Base-by-base conservation (phyloP, 1,284 basidiomycete genomes). In the Naganishia albida region DNA sequence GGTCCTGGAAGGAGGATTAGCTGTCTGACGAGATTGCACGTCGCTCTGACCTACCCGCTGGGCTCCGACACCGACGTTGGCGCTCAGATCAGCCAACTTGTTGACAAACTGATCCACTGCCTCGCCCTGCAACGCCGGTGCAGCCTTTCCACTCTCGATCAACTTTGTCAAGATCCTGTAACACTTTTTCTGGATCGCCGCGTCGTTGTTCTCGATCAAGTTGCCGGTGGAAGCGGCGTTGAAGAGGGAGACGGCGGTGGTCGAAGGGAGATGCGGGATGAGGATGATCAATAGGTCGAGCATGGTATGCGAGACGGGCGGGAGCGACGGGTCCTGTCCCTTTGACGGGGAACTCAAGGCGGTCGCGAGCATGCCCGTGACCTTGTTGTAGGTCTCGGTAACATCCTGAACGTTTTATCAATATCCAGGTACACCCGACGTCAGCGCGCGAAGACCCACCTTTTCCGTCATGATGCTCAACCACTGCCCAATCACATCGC, bases 141-240 rank as follows among this genome's bases (percentile, higher is more conserved):
- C 69, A 3, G 85, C 72, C 72, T 88, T 88, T 1, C 81, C 82
- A 52, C 81, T 81, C 73, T 89, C 87, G 15, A 87, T 78, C 44
- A 94, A 76, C 68, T 88, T 88, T 50, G 88, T 84, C 6, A 99
- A 82, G 23, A 91, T 86, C 73, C 94, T 89, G 81, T 99, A 99
- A 18, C 88, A 89, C 70, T 95, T 91, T 80, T 99, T 99, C 81
- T 99, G 96, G 1, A 97, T 86, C 1, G 87, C 91, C 56, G 90
- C 91, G 71, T 97, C 91, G 69, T 82, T 84, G 73, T 86, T 86
- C 62, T 78, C 78, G 20, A 80, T 73, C 67, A 80, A 70, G 20
- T 73, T 75, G n/a, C 72, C 69, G 15, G 74, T 76, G 2, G 77
- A 72, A 1, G 74, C 76, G 18, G 77, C 78, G 50, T 83, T 84